Evolutionary conservation across 73 alveolate genomes (phyloP).

Genomic region (Uronychia binucleata): DNA sequence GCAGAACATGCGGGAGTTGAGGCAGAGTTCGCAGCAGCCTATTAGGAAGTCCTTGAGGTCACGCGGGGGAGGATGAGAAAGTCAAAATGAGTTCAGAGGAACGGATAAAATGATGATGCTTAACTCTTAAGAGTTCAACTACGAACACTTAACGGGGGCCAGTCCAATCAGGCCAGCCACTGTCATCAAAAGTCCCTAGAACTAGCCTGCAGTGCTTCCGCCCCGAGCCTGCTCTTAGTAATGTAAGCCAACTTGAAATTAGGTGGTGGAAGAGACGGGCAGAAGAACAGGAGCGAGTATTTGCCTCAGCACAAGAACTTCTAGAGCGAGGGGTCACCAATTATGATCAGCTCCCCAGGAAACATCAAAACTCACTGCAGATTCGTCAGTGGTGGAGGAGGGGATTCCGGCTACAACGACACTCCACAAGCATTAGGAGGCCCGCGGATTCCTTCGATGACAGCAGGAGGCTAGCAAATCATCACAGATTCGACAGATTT

Average conservation of each 20-base stretch:
- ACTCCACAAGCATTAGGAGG: background rate
- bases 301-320: no score
- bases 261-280: no score
- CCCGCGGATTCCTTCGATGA: background rate
- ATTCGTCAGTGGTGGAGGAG: background rate
- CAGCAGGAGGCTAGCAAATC: background rate
- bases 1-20: background rate
- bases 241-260: no score
- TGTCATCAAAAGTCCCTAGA: background rate
- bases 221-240: background rate
- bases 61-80: background rate
- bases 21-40: background rate
- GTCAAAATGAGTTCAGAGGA: background rate
- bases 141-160: background rate
- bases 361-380: background rate
- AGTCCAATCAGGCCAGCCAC: background rate
- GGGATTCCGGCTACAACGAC: background rate
- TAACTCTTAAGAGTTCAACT: background rate
- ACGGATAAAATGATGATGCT: background rate
- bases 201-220: background rate
- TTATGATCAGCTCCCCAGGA: background rate
- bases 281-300: no score
- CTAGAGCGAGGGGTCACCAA: background rate
- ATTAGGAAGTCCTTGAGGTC: background rate
- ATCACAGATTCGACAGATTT: background rate